Evolutionary conservation across 148 eudicot species (phyloP), one percentile per base, ranked within the genome.

Genomic region (Spergularia marina): DNA sequence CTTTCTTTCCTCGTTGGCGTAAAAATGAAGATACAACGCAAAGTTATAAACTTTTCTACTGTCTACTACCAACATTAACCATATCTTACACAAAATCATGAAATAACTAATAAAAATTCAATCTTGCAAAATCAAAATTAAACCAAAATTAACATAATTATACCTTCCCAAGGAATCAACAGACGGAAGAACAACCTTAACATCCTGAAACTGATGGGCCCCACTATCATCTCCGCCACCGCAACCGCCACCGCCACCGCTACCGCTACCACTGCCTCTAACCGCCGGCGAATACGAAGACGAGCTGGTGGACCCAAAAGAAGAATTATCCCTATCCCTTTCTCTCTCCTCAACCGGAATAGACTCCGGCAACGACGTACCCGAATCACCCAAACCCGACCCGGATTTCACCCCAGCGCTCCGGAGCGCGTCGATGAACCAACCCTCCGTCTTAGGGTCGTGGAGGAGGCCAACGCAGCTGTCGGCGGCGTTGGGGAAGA

Each of bases 251-350:
- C 76, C 49, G 44, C 44, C 44, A 41, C 44, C 44, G 44, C 55
- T 56, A 17, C 51, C 85, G 25, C 87, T 70, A 71, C 76, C n/a
- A n/a, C n/a, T n/a, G n/a, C n/a, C 84, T 64, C 81, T 91, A 62
- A 83, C 80, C 0, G 85, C 79, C 2, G 88, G 91, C 58, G 83
- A 82, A 85, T 86, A 85, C 23, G 91, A 79, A 3, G 98, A 90
- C 2, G 98, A 91, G 71, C 85, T 74, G 16, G 86, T 89, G 5
- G 97, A 91, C 73, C 93, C 97, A 30, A 87, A 91, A 10, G 89
- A 85, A 59, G 93, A 91, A 56, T 68, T 54, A 54, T 68, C 71
- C 56, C 52, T 65, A 5, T 65, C 71, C 21, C 55, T 47, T 6
- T 49, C 55, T 10, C 36, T 21, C 51, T 65, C 89, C 79, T 91